Base-by-base conservation (phyloP, 1,284 basidiomycete genomes). In the Schizopora paradoxa region DNA sequence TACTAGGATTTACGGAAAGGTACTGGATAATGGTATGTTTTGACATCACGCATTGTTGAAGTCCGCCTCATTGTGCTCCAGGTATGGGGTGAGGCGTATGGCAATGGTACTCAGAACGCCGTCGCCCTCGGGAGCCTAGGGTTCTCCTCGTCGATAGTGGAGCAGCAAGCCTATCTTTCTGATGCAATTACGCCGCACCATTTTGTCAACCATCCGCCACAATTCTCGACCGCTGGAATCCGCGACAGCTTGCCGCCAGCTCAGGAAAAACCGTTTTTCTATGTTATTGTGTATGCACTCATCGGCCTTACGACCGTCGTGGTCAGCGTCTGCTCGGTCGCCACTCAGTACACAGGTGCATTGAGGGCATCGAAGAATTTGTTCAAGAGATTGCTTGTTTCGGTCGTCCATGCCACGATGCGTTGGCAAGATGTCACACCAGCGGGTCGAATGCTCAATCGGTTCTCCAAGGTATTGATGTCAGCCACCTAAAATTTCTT, bases 11-110 rank as follows among this genome's bases (percentile, higher is more conserved):
- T 6, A 64, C 64, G 35, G 82, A 85, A 59, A 85, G 81, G 58
- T 52, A 82, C 6, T 91, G 87, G 86, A 80, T 90, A 53, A 86
- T 76, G 69, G 76, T 85, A 39, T 62, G 72, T 40, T 14, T 16
- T n/a, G 13, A 22, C 35, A 7, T 18, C 14, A 14, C 16, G n/a
- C 18, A 34, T 22, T 18, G 25, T 47, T 34, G 21, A 11, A 5
- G 41, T 11, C n/a, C n/a, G n/a, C n/a, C n/a, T 37, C 4, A 36
- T 8, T 31, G 34, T 19, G 31, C 4, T 48, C 7, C 19, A 79
- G 77, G 67, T 66, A 16, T 85, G 81, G 81, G 79, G 79, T 18
- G 69, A 75, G 48, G 80, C 80, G 0, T 82, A 83, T 54, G 62
- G 60, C 47, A 11, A 47, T 40, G 52, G 45, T 7, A 28, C 29